Evolutionary conservation across 768 basidiomycete genomes (phyloP), one percentile per base, ranked within the genome.

Genomic region (Trametes cingulata): DNA sequence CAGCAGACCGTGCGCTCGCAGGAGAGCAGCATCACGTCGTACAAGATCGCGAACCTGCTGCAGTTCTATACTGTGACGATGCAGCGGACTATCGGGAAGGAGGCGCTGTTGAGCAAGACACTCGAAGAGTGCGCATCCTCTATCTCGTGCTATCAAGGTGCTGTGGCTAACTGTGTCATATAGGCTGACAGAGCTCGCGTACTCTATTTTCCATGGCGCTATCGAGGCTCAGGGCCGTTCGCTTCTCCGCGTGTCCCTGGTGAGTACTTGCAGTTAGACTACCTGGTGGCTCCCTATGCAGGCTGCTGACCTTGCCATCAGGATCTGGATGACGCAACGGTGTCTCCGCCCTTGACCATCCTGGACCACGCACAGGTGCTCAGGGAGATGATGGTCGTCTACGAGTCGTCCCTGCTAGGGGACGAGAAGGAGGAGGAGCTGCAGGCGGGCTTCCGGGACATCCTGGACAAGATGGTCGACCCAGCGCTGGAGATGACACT

Each of bases 41-140:
- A 94, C 77, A 95, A 93, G 72, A 87, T 98, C 52, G 88, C 93
- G 47, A 98, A 96, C 67, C 78, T 98, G n/a, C 74, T 99, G 9
- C 93, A 96, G 65, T 99, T 98, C 70, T 99, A 98, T 72, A 77
- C 88, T 69, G 73, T 94, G 33, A 98, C 95, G 5, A 97, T 99
- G 94, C 82, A 85, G 50, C 82, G 93, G 48, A 98, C 95, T 1
- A 88, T 98, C 42, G 97, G 97, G 0, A 80, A 84, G n/a, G 78
- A 89, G 3, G 92, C 95, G 1, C 59, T 90, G 45, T 77, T 98
- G 54, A 88, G 89, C 1, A 81, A 76, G 57, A 88, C 90, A 0
- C 77, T 98, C 27, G 78, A 85, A 62, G 93, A 97, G 94, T 96
- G 41, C 20, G 61, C 64, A 19, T 9, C 36, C 37, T 54, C 7